A percentile compares a stretch with the other conserved stretches of the same genome.
These are phyloP conservation scores for Cladobotryum protrusum DNA, from an alignment of 2,329 filamentous ascomycete species.

Conservation along the genomic window DNA sequence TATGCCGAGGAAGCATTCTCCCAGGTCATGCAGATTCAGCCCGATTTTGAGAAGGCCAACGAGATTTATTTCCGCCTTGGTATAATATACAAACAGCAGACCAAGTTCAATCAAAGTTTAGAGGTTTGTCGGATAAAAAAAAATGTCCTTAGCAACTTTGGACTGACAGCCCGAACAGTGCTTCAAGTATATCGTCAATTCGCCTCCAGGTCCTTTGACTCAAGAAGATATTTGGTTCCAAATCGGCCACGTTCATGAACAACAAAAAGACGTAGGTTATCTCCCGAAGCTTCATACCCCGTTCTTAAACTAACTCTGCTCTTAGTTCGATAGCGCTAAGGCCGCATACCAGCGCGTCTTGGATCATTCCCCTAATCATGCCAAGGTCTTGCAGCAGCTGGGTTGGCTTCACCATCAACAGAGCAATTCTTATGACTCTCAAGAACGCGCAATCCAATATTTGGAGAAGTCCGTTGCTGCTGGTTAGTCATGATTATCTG, in stretches of 20 bases:
- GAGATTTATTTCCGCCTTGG: conserved; percentile 97
- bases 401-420: conserved; percentile 98
- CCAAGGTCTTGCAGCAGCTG: conserved; percentile 95
- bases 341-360: conserved; percentile 86
- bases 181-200: conserved; percentile 95
- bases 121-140: conserved; percentile 55
- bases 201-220: conserved; percentile 84
- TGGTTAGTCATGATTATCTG: conserved; percentile 53
- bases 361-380: conserved; percentile 90
- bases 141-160: not conserved
- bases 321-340: conserved; percentile 86
- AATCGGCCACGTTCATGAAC: conserved; percentile 96
- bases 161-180: conserved; percentile 50
- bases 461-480: conserved; percentile 93
- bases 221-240: conserved; percentile 99
- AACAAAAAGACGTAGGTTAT: conserved; percentile 87
- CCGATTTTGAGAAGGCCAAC: conserved; percentile 95
- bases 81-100: conserved; percentile 99
- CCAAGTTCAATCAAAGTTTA: conserved; percentile 85
- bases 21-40: conserved; percentile 97
- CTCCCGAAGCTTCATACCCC: not conserved
- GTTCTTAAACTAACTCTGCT: conserved; percentile 4
- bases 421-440: conserved; percentile 82
- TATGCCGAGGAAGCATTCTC: conserved; percentile 98
- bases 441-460: conserved; percentile 95